These are phyloP conservation scores for Leccinum olivaceopallidum DNA, from an alignment of 768 basidiomycete genomes.

Conservation along the genomic window DNA sequence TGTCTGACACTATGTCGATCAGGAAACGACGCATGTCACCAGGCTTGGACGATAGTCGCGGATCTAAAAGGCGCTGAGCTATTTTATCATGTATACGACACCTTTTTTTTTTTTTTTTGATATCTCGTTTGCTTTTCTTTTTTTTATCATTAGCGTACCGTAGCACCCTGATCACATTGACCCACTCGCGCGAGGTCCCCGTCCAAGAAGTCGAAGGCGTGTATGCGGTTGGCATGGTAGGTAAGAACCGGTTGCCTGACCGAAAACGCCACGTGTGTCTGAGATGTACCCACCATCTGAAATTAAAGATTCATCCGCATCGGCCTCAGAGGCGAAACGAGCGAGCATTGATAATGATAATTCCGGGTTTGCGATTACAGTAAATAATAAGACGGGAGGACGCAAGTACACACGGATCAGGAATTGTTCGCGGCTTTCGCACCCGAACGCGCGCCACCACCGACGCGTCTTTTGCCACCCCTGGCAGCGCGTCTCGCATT, in stretches of 20 bases:
- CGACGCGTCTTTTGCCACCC: constrained; percentile 54
- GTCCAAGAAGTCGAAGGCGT: not conserved
- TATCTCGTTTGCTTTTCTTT: not conserved
- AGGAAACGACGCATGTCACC: constrained; percentile 79
- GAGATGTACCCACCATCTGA: not conserved
- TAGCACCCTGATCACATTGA: not conserved
- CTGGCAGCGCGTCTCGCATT: constrained; percentile 49
- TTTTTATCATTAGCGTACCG: not conserved
- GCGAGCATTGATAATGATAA: not conserved
- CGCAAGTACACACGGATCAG: constrained; percentile 14
- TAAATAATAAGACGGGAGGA: constrained; percentile 22
- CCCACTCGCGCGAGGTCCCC: not conserved
- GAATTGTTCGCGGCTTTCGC: constrained; percentile 33
- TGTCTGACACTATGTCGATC: constrained; percentile 6
- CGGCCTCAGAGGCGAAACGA: too few relatives aligned
- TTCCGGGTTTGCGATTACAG: constrained; percentile 19
- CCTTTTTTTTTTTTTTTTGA: constrained; percentile 11
- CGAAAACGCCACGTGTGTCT: not conserved
- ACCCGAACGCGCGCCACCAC: constrained; percentile 32
- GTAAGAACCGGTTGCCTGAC: not conserved
- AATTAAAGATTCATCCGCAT: too few relatives aligned
- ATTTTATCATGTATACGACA: constrained; percentile 30
- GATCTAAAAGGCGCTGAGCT: constrained; percentile 69
- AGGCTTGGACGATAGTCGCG: constrained; percentile 64
- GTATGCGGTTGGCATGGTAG: not conserved